A percentile compares a stretch with the other conserved stretches of the same genome.
phyloP scores from a whole-genome alignment of 2,329 filamentous ascomycete genomes.

The Phyllosticta citribraziliensis region DNA sequence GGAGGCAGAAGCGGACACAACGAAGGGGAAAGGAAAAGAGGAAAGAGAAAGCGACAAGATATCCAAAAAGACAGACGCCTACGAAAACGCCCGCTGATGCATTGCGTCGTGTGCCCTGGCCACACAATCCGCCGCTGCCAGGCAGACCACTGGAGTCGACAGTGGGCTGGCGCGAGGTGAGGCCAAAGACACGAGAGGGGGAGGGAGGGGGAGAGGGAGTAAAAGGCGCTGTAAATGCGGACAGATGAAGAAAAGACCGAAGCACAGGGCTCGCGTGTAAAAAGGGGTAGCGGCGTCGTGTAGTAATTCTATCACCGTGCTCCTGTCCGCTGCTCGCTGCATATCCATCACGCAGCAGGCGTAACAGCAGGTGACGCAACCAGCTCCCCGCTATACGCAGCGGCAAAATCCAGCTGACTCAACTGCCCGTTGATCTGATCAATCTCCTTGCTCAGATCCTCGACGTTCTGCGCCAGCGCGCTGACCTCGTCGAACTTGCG shows the following conservation, averaged over 20 bases:
- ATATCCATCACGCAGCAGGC: background rate
- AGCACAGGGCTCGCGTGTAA: too few species aligned
- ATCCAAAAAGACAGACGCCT: background rate
- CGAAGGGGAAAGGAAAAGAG: background rate
- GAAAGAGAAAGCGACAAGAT: too few species aligned
- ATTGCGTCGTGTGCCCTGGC: background rate
- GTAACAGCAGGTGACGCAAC: conserved; percentile 13
- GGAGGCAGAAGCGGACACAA: too few species aligned
- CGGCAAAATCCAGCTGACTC: conserved; percentile 54
- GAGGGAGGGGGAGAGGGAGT: background rate
- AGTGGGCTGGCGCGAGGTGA: background rate
- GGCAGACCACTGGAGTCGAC: background rate
- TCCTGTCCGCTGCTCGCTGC: too few species aligned
- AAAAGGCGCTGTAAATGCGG: background rate
- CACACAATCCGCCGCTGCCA: background rate
- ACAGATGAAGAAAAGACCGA: background rate
- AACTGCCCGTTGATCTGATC: conserved; percentile 56
- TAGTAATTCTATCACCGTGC: background rate
- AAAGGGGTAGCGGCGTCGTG: background rate
- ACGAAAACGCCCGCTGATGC: background rate
- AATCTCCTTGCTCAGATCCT: conserved; percentile 75
- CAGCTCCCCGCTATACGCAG: conserved; percentile 33
- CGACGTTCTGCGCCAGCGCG: conserved; percentile 67
- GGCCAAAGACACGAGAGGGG: background rate
- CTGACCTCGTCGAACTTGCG: conserved; percentile 80